A percentile compares a stretch with the other conserved stretches of the same genome.
Conservation (phyloP, 2,329 filamentous ascomycete species). For the Xylariaceae sp. region DNA sequence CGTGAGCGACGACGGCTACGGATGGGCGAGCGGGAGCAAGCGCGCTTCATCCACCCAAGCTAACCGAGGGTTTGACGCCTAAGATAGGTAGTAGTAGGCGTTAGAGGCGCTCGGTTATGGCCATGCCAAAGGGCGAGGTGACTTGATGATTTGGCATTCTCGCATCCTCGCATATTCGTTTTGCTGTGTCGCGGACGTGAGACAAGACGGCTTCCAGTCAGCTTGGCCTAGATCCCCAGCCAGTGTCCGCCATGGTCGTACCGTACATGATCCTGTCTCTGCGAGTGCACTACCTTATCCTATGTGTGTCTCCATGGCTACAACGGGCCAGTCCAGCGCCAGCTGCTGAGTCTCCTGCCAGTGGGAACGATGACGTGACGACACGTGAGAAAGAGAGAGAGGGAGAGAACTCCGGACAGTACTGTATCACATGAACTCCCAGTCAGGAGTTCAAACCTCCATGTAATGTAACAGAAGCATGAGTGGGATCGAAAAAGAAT, state of each 20-base stretch:
- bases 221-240: neutral
- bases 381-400: neutral
- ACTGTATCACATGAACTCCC: neutral
- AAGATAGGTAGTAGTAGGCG: no score
- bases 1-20: slow-evolving; percentile 8
- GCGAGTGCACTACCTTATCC: neutral
- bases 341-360: neutral
- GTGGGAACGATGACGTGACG: neutral
- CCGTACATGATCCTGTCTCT: neutral
- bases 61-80: neutral
- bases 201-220: slow-evolving; percentile 5
- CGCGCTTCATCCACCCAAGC: slow-evolving; percentile 2
- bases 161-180: neutral
- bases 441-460: neutral
- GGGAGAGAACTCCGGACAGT: no score
- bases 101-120: neutral
- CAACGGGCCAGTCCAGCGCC: neutral
- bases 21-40: slow-evolving; percentile 6
- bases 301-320: no score
- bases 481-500: neutral
- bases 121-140: slow-evolving; percentile 13
- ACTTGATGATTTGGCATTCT: slow-evolving; percentile 11
- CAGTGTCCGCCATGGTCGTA: neutral
- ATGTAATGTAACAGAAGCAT: neutral
- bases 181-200: slow-evolving; percentile 12